These are phyloP conservation scores for Trichophyton simii DNA, from an alignment of 2,329 filamentous ascomycete genomes.

Conservation along the genomic window DNA sequence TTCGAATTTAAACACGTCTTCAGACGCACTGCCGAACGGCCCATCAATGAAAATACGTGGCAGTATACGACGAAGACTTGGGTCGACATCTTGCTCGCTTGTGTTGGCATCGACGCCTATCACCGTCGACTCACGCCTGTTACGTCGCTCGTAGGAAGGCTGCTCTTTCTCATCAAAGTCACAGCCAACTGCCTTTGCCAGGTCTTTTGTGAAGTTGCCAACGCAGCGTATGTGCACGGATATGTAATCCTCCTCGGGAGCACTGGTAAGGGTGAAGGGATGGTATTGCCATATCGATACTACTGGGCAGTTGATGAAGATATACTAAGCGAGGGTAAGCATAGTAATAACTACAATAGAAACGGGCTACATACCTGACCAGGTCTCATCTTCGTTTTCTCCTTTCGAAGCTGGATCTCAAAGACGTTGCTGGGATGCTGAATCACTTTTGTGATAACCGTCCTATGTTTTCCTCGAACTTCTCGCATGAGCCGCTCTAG, in stretches of 20 bases:
- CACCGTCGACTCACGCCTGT: constrained; percentile 46
- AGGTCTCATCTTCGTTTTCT: constrained; percentile 65
- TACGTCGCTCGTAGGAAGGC: constrained; percentile 9
- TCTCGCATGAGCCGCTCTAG: constrained; percentile 68
- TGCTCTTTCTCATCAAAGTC: constrained; percentile 43
- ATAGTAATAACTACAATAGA: background rate
- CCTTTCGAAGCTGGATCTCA: constrained; percentile 87
- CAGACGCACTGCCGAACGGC: constrained; percentile 72
- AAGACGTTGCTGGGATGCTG: constrained; percentile 81
- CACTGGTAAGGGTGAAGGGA: constrained; percentile 74
- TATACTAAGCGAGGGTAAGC: constrained; percentile 43
- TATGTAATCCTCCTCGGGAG: constrained; percentile 81
- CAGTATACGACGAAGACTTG: constrained; percentile 58
- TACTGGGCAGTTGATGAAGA: constrained; percentile 77
- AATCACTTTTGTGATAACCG: constrained; percentile 77
- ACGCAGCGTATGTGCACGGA: constrained; percentile 72
- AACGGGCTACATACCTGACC: constrained; percentile 43
- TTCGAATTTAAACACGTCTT: constrained; percentile 61
- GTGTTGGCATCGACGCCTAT: constrained; percentile 53
- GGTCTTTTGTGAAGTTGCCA: constrained; percentile 64
- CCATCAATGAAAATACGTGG: constrained; percentile 74
- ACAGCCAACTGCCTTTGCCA: constrained; percentile 62
- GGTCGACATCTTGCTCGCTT: constrained; percentile 45
- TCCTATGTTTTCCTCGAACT: constrained; percentile 67
- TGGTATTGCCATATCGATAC: constrained; percentile 83